Evolutionary conservation across 352 stramenopile genomes (phyloP), one percentile per base, ranked within the genome.

Genomic region (Pythium oligandrum): DNA sequence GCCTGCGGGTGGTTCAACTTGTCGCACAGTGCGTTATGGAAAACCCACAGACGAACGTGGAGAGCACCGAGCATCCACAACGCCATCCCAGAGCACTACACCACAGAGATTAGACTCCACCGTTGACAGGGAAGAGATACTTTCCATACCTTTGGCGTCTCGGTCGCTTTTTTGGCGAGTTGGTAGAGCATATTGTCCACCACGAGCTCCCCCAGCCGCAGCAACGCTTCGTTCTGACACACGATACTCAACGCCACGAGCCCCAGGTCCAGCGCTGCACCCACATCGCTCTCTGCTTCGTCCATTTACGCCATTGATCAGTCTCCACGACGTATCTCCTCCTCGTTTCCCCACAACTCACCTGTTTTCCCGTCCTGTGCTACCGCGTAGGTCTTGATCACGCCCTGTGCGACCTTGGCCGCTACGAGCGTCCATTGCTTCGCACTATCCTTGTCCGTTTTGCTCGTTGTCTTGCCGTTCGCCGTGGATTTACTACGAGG

Each of bases 161-260:
- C 78, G 0, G 64, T 57, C 48, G 78, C 82, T 43, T 86, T 88
- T 64, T 92, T 92, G 35, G 78, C 66, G 9, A 90, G 68, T 65
- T 92, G 81, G 38, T 92, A 92, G 9, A 92, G 65, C 66, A 92
- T 64, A 56, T 88, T 92, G 45, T 90, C 81, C 30, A 86, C 30
- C 47, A 90, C 78, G 36, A 88, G 62, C 30, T 88, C 78, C 31
- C 68, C 67, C 9, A 92, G 58, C 11, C 62, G 65, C 26, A 83
- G 64, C 32, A 64, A 50, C 44, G 66, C 50, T 51, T 87, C 78
- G 37, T 74, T 55, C 9, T 61, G 57, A 55, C 66, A 78, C 30
- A 67, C 70, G 30, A 88, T 56, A 9, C 73, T 81, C 32, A 92
- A 61, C 40, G 77, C 81, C 26, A 75, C 51, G 42, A 64, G 71